phyloP scores from a whole-genome alignment of 2,329 filamentous ascomycete genomes.

The Monosporascus ibericus region DNA sequence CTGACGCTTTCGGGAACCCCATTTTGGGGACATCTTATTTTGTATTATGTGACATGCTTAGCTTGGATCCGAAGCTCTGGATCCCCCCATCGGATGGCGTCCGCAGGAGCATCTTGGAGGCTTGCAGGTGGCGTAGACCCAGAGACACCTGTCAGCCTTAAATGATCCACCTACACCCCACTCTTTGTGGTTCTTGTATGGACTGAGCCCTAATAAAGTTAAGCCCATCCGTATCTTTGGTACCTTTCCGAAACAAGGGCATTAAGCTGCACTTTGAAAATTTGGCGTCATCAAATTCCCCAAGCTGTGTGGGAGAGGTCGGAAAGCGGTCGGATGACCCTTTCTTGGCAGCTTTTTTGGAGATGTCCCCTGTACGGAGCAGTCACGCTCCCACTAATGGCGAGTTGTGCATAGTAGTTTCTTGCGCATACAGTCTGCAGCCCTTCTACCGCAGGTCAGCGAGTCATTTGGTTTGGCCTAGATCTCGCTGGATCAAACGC shows the following conservation, averaged over 20 bases:
- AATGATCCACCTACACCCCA: neutral
- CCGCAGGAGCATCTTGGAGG: neutral
- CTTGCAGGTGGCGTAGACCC: neutral
- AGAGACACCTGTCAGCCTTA: neutral
- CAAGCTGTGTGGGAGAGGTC: too few species aligned
- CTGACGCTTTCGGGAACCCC: neutral
- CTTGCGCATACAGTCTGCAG: too few species aligned
- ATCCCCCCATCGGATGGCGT: constrained; percentile 1
- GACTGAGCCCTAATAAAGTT: neutral
- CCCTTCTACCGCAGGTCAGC: too few species aligned
- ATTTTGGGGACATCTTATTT: neutral
- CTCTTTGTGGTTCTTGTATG: neutral
- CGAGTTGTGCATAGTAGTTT: too few species aligned
- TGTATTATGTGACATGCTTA: neutral
- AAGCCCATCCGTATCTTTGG: neutral
- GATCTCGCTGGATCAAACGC: too few species aligned
- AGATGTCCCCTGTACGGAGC: too few species aligned
- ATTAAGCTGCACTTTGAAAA: too few species aligned
- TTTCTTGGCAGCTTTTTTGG: too few species aligned
- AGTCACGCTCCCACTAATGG: too few species aligned
- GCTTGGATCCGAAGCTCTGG: neutral
- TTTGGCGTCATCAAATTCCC: too few species aligned
- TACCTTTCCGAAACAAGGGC: neutral
- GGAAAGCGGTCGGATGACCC: too few species aligned
- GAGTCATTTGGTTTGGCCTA: too few species aligned